phyloP scores from a whole-genome alignment of 805 yeast genomes.

The Ogataea pini region DNA sequence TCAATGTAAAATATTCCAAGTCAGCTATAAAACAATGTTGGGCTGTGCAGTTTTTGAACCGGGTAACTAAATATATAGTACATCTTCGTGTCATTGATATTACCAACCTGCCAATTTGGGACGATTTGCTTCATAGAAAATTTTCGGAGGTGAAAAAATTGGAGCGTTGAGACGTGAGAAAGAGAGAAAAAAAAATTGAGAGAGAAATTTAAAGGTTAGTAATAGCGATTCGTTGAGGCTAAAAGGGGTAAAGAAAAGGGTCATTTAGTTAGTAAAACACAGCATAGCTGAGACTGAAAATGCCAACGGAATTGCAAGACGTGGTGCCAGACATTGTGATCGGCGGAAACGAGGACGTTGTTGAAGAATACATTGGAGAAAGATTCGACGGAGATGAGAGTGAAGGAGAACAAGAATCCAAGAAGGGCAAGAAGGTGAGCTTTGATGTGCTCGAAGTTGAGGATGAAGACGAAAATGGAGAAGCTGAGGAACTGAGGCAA shows the following conservation, averaged over 20 bases:
- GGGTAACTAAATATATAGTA: conserved; percentile 3
- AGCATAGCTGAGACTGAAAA: conserved; percentile 25
- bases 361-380: conserved; percentile 35
- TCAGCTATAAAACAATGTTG: too few species aligned
- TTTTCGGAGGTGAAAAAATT: conserved; percentile 16
- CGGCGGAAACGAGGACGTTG: conserved; percentile 48
- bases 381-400: conserved; percentile 37
- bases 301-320: conserved; percentile 82
- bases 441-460: conserved; percentile 65
- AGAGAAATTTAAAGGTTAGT: background rate
- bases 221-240: background rate
- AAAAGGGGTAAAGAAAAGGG: background rate
- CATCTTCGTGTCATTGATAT: background rate
- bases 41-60: background rate
- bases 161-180: background rate
- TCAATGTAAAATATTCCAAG: too few species aligned
- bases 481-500: conserved; percentile 71
- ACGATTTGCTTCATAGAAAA: conserved; percentile 2
- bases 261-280: background rate
- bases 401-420: conserved; percentile 42
- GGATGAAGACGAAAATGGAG: conserved; percentile 55
- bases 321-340: conserved; percentile 84
- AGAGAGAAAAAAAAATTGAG: background rate
- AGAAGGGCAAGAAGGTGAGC: conserved; percentile 70
- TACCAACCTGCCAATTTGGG: background rate